A percentile compares a stretch with the other conserved stretches of the same genome.
These are phyloP conservation scores for Calophaca sinica DNA, from an alignment of 306 rosid species.

Conservation along the genomic window DNA sequence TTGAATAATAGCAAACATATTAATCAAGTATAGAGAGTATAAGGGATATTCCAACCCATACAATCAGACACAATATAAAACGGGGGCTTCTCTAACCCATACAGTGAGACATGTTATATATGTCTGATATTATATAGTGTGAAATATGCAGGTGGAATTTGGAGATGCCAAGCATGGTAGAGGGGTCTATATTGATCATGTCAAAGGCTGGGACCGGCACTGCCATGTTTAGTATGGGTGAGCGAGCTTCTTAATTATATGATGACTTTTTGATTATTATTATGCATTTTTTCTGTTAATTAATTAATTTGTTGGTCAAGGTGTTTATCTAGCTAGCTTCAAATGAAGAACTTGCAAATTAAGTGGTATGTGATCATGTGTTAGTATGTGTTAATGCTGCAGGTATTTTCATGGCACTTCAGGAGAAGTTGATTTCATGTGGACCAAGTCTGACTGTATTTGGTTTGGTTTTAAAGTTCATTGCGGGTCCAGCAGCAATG, in stretches of 20 bases:
- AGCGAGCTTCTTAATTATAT: conserved; percentile 23
- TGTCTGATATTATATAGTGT: background rate
- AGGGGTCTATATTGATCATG: conserved; percentile 82
- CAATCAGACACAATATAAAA: too few relatives aligned
- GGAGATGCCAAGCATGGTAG: conserved; percentile 77
- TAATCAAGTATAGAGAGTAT: too few relatives aligned
- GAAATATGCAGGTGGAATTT: conserved; percentile 71
- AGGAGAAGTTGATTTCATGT: conserved; percentile 79
- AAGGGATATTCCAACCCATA: too few relatives aligned
- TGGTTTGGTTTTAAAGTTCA: conserved; percentile 83
- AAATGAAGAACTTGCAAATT: background rate
- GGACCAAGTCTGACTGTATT: conserved; percentile 63
- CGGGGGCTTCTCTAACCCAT: too few relatives aligned
- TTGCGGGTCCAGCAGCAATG: conserved; percentile 96
- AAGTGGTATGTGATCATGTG: background rate
- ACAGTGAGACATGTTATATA: too few relatives aligned
- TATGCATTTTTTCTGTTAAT: too few relatives aligned
- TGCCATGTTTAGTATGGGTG: conserved; percentile 99
- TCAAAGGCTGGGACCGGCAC: conserved; percentile 91
- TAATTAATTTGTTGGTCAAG: background rate
- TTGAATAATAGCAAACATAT: too few relatives aligned
- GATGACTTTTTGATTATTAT: background rate
- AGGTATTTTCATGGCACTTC: conserved; percentile 96
- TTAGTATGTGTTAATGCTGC: conserved; percentile 18
- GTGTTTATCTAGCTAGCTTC: background rate